Evolutionary conservation across 2,329 filamentous ascomycete species (phyloP).

Genomic region (Cercospora citrullina): DNA sequence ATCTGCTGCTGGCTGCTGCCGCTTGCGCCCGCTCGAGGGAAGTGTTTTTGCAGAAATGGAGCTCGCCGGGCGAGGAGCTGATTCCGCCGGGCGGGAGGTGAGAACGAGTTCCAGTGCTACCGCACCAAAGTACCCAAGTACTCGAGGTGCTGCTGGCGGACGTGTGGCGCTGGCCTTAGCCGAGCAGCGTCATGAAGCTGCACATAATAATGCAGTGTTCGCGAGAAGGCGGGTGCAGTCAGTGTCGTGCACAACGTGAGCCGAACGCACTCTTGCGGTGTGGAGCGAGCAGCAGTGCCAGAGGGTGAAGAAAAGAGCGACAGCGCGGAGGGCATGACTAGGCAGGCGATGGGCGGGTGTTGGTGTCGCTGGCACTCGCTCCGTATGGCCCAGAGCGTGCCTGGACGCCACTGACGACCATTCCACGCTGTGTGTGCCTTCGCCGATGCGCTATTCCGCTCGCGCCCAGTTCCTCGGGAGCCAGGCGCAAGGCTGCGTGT

Average conservation of each 20-base stretch:
- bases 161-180: background rate
- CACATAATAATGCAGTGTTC: background rate
- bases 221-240: background rate
- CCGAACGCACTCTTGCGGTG: background rate
- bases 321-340: background rate
- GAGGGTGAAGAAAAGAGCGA: background rate
- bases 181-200: background rate
- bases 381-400: constrained; percentile 5
- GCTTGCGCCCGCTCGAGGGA: no score
- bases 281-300: background rate
- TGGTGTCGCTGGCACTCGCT: constrained; percentile 1
- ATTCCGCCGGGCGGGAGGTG: background rate
- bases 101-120: background rate
- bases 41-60: background rate
- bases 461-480: constrained; percentile 3
- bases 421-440: background rate
- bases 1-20: background rate
- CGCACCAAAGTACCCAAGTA: background rate
- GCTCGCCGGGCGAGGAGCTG: background rate
- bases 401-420: constrained; percentile 15
- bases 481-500: background rate
- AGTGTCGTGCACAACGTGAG: background rate
- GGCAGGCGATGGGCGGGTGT: background rate
- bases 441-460: background rate
- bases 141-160: background rate